Evolutionary conservation across 2,329 filamentous ascomycete species (phyloP), one percentile per base, ranked within the genome.

Genomic region (Botrytis byssoidea): DNA sequence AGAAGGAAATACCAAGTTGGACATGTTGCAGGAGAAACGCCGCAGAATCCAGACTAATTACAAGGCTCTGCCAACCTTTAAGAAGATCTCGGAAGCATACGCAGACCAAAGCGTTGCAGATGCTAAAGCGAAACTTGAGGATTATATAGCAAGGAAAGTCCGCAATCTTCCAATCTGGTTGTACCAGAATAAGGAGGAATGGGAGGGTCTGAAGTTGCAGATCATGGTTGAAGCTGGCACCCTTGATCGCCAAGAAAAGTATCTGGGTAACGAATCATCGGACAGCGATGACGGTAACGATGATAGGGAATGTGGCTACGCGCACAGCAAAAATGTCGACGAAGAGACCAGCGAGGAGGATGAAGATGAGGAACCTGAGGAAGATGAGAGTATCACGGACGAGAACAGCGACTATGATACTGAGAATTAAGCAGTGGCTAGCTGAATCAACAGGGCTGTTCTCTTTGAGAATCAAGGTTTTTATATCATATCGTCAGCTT

Each of bases 271-370:
- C n/a, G 14, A 55, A 29, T 5, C 51, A 8, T 29, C 51, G 14
- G 6, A 18, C n/a, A 14, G n/a, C 25, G 5, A 16, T 18, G n/a
- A 18, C 16, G 2, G 16, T 1, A 55, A 16, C 1, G 14, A 55
- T 1, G 5, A n/a, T 3, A 3, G 25, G 6, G 51, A 29, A 18
- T 9, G 0, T 29, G n/a, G n/a, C 12, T 29, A 18, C 16, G 14
- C 14, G 14, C 5, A 55, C 0, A 55, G 6, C 14, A 14, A 42
- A 25, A 0, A 42, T 42, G 25, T n/a, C n/a, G n/a, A n/a, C n/a
- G n/a, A n/a, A n/a, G n/a, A n/a, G n/a, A n/a, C n/a, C n/a, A n/a
- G n/a, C n/a, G n/a, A 64, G 40, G 40, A 40, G 22, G 20, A 35
- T 35, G 8, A 35, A 18, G 32, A 40, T 25, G 59, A 40, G 20